A percentile compares a stretch with the other conserved stretches of the same genome.
Evolutionary conservation across 2,329 filamentous ascomycete species (phyloP).

Genomic region (Pestalotiopsis sp.): DNA sequence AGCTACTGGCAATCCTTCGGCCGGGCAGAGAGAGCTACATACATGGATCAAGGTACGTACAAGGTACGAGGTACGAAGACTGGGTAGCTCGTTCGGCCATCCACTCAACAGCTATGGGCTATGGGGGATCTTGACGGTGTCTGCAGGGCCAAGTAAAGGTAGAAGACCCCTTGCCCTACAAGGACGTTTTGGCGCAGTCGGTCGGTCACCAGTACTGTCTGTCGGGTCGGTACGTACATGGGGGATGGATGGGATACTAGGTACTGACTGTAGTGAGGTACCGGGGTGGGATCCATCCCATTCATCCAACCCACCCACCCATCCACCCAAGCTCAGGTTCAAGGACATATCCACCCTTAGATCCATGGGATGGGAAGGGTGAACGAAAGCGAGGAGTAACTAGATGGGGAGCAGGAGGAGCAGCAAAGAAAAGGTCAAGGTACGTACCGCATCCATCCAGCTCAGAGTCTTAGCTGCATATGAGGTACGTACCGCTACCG

Average conservation of each 20-base stretch:
- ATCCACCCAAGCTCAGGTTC: background rate
- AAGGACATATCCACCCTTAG: too few relatives aligned
- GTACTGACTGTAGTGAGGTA: too few relatives aligned
- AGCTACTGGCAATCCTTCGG: background rate
- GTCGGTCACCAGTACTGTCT: background rate
- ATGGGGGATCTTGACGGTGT: background rate
- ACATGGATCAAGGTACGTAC: constrained; percentile 1
- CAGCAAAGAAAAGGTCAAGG: background rate
- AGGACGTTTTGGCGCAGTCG: background rate
- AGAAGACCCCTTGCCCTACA: background rate
- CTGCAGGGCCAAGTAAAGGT: background rate
- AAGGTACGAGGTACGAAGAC: background rate
- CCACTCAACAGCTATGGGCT: background rate
- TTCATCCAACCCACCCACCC: background rate
- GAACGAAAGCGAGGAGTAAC: background rate
- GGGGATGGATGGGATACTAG: background rate
- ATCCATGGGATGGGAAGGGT: background rate
- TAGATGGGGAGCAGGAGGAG: background rate
- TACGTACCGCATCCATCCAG: background rate
- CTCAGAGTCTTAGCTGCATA: background rate
- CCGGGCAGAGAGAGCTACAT: background rate
- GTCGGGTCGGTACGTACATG: background rate
- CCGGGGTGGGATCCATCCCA: too few relatives aligned
- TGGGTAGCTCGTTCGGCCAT: background rate
- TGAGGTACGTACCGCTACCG: background rate